These are phyloP conservation scores for Acer negundo DNA, from an alignment of 345 rosid species.

Conservation along the genomic window DNA sequence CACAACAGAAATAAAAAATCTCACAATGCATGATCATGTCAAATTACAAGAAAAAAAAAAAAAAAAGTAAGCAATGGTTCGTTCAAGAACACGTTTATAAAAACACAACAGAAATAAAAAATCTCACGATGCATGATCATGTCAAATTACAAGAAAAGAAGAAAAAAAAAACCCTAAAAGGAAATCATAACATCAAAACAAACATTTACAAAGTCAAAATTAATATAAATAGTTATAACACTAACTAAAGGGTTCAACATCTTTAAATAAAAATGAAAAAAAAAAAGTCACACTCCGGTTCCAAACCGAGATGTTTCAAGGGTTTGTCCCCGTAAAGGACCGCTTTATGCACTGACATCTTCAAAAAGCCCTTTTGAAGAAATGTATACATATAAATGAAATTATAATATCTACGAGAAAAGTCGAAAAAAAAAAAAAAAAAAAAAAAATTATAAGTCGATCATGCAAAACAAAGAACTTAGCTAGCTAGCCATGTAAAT, in stretches of 20 bases:
- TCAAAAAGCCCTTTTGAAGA: constrained; percentile 12
- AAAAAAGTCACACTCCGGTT: background rate
- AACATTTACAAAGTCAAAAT: background rate
- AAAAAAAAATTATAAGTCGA: background rate
- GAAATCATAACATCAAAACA: background rate
- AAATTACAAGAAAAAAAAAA: too few species aligned
- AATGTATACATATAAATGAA: constrained; percentile 15
- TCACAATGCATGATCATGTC: too few species aligned
- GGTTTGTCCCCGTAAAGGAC: background rate
- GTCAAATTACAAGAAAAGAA: background rate
- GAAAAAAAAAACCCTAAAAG: too few species aligned
- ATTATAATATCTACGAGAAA: background rate
- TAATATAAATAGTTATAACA: background rate
- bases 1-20: too few species aligned
- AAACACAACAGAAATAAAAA: too few species aligned
- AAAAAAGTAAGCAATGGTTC: too few species aligned
- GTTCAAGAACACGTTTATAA: too few species aligned
- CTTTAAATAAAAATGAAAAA: background rate
- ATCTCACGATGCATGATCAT: background rate
- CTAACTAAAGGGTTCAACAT: background rate
- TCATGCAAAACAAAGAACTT: constrained; percentile 5
- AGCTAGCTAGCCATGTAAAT: background rate
- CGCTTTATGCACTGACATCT: constrained; percentile 13
- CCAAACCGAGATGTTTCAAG: background rate
- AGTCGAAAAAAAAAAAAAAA: background rate